Percentiles rank a stretch among this genome's conserved stretches.
These are phyloP conservation scores for Stereum hirsutum DNA, from an alignment of 1,284 basidiomycete genomes.

Conservation along the genomic window DNA sequence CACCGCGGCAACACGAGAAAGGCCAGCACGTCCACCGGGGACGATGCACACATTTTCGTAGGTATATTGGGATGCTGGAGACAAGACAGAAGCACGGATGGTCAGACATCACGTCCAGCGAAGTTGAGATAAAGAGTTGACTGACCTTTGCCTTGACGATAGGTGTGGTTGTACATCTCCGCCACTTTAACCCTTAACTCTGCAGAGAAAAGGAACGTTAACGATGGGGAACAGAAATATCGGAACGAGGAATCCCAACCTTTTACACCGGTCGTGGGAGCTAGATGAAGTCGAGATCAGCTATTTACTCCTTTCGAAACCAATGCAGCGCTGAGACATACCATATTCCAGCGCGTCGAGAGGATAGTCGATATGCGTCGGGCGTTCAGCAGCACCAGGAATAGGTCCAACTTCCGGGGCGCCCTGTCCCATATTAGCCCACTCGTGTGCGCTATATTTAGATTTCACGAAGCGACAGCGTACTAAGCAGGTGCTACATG, in stretches of 20 bases:
- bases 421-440: constrained; percentile 83
- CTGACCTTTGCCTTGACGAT: constrained; percentile 76
- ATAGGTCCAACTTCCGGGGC: constrained; percentile 86
- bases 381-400: constrained; percentile 63
- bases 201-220: no score
- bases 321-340: no score
- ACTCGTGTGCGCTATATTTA: constrained; percentile 68
- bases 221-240: not conserved
- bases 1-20: constrained; percentile 87
- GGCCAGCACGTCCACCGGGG: constrained; percentile 82
- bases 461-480: no score
- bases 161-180: constrained; percentile 81
- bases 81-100: no score
- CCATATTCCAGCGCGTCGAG: constrained; percentile 84
- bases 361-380: constrained; percentile 52
- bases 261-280: constrained; percentile 88
- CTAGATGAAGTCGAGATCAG: no score
- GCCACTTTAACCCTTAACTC: no score
- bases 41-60: constrained; percentile 89
- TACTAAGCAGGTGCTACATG: no score
- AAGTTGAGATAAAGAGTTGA: no score
- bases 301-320: no score
- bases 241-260: constrained; percentile 30
- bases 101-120: no score
- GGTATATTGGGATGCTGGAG: constrained; percentile 78